Evolutionary conservation across 345 rosid species (phyloP).

Genomic region (Linum usitatissimum): DNA sequence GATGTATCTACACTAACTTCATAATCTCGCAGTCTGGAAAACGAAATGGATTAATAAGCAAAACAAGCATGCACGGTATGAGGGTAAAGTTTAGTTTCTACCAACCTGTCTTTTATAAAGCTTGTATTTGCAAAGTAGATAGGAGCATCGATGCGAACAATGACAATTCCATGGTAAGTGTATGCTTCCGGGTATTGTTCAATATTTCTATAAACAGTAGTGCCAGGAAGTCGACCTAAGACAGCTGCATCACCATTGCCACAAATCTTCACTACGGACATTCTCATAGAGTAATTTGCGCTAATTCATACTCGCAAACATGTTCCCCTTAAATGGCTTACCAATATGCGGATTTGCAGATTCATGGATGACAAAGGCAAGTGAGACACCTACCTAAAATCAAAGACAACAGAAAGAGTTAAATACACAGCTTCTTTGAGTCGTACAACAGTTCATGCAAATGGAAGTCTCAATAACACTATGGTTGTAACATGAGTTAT

Average conservation of each 20-base stretch:
- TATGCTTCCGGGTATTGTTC: slow-evolving; percentile 3
- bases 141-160: slow-evolving; percentile 3
- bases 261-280: too few relatives aligned
- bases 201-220: slow-evolving; percentile 2
- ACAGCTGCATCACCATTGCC: neutral
- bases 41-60: neutral
- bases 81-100: neutral
- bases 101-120: slow-evolving; percentile 1
- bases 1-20: neutral
- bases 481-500: too few relatives aligned
- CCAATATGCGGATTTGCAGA: slow-evolving; percentile 6
- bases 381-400: slow-evolving; percentile 3
- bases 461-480: too few relatives aligned
- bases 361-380: slow-evolving; percentile 11
- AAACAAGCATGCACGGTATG: neutral
- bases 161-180: neutral
- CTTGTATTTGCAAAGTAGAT: slow-evolving; percentile 1
- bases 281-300: too few relatives aligned
- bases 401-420: neutral
- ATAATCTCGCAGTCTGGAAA: slow-evolving; percentile 1
- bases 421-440: neutral
- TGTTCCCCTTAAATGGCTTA: neutral
- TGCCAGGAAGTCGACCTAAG: slow-evolving; percentile 8
- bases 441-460: neutral
- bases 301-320: too few relatives aligned